Percentiles rank a stretch among this genome's conserved stretches.
phyloP scores from a whole-genome alignment of 2,329 filamentous ascomycete species.

The Cryphonectria nitschkei region DNA sequence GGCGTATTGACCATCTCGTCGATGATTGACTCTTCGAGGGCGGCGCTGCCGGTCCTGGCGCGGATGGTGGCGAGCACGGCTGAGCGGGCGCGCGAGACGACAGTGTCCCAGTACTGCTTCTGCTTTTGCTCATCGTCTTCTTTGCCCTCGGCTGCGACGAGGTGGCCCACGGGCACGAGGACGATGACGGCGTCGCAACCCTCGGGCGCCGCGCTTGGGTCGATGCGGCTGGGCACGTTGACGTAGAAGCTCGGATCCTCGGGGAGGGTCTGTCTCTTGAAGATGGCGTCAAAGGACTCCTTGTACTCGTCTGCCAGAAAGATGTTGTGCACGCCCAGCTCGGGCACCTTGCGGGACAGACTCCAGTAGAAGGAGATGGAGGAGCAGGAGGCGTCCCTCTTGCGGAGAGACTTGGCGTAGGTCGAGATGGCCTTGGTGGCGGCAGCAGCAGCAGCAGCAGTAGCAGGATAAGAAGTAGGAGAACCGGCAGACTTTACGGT shows the following conservation, averaged over 20 bases:
- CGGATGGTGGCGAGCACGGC: slow-evolving; percentile 65
- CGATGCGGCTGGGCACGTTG: slow-evolving; percentile 73
- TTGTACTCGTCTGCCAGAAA: slow-evolving; percentile 75
- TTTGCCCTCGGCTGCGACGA: slow-evolving; percentile 52
- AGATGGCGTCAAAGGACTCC: slow-evolving; percentile 76
- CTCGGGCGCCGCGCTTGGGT: slow-evolving; percentile 67
- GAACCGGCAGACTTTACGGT: background rate
- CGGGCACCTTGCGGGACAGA: slow-evolving; percentile 60
- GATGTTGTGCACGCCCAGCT: slow-evolving; percentile 74
- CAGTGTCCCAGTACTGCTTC: slow-evolving; percentile 62
- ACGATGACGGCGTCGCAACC: slow-evolving; percentile 70
- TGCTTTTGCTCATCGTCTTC: slow-evolving; percentile 26
- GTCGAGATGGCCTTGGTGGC: slow-evolving; percentile 27
- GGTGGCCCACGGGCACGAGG: slow-evolving; percentile 73
- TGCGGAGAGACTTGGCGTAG: slow-evolving; percentile 46
- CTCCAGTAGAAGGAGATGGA: slow-evolving; percentile 81
- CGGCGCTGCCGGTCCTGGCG: slow-evolving; percentile 59
- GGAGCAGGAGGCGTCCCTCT: slow-evolving; percentile 66
- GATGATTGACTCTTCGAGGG: slow-evolving; percentile 52
- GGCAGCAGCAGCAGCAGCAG: background rate
- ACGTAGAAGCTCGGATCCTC: slow-evolving; percentile 75
- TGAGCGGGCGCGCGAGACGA: slow-evolving; percentile 61
- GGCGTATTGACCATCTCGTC: slow-evolving; percentile 71
- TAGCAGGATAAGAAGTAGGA: background rate
- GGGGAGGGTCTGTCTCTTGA: slow-evolving; percentile 70